These are phyloP conservation scores for Aspergillus incahuasiensis DNA, from an alignment of 495 filamentous ascomycete species.

Conservation along the genomic window DNA sequence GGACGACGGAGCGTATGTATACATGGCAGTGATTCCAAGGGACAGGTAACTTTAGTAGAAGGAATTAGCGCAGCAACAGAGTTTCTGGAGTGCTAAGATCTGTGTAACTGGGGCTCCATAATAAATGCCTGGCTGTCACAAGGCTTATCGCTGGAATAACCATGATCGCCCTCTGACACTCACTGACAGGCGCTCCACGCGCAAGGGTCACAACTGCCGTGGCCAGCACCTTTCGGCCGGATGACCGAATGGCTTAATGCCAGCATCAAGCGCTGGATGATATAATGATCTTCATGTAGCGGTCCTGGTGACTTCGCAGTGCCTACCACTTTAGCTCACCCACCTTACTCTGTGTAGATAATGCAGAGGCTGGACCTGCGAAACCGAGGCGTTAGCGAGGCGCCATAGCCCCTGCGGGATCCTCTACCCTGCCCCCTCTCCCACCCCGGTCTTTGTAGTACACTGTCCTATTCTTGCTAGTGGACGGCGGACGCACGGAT, in stretches of 20 bases:
- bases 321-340: background rate
- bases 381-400: background rate
- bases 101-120: background rate
- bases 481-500: constrained; percentile 8
- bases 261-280: background rate
- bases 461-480: background rate
- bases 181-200: background rate
- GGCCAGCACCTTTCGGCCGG: background rate
- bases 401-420: background rate
- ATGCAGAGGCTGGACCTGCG: background rate
- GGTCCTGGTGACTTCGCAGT: background rate
- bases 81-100: background rate
- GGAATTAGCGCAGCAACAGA: constrained; percentile 5
- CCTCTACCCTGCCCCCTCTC: background rate
- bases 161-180: background rate
- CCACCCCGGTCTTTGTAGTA: background rate
- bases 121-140: background rate
- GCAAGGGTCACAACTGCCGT: background rate
- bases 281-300: background rate
- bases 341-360: background rate
- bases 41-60: constrained; percentile 2
- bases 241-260: background rate
- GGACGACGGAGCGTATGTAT: background rate
- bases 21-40: background rate
- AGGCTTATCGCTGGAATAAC: background rate